Evolutionary conservation across 441 rosid genomes (phyloP).

Genomic region (Bocquillonia castaneifolia): DNA sequence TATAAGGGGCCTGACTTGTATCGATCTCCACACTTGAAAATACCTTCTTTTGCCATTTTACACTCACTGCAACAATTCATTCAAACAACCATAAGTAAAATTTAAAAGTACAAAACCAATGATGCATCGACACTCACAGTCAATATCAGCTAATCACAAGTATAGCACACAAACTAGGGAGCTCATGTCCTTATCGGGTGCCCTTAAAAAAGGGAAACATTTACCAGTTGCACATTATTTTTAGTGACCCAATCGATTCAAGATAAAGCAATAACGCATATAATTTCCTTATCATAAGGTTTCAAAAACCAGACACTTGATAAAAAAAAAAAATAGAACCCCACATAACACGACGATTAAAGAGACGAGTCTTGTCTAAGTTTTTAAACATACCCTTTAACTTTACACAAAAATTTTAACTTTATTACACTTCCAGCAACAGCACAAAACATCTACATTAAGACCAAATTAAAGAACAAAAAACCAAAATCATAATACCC

Average conservation of each 20-base stretch:
- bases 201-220: neutral
- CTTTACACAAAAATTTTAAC: neutral
- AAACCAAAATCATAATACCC: neutral
- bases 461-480: neutral
- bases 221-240: neutral
- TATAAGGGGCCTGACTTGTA: constrained; percentile 60
- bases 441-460: neutral
- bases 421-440: neutral
- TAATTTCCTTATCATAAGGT: neutral
- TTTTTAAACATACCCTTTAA: neutral
- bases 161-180: neutral
- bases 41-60: constrained; percentile 95
- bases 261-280: neutral
- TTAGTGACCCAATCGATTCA: neutral
- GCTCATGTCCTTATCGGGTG: neutral
- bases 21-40: constrained; percentile 76
- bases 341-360: neutral
- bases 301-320: constrained; percentile 2
- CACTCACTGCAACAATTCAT: constrained; percentile 52
- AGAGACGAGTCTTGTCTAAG: neutral
- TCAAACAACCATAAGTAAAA: neutral
- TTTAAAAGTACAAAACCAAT: neutral
- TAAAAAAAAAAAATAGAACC: neutral
- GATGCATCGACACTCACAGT: neutral
- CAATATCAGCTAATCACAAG: neutral